Base-by-base conservation (phyloP, 2,329 filamentous ascomycete species). In the Dissoconium aciculare region DNA sequence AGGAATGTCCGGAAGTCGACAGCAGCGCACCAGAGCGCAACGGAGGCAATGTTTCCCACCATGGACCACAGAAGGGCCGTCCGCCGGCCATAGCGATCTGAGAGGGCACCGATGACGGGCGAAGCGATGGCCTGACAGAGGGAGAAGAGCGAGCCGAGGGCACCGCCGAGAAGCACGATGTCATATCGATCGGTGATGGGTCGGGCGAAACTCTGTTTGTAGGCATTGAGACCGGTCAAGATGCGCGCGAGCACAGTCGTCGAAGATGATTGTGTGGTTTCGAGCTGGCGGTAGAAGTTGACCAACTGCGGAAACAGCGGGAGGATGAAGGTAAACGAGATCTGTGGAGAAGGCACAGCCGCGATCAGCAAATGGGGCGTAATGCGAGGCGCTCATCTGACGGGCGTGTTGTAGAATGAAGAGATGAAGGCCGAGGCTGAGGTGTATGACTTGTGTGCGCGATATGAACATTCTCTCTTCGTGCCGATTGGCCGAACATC, bases 261-360 rank as follows among this genome's bases (percentile, higher is more conserved):
- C 41, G 60, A 49, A 14, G 65, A 60, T n/a, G n/a, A n/a, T n/a
- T n/a, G n/a, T 13, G 45, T 37, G 24, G 69, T 68, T 58, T 94
- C 85, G 57, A 75, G 73, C 52, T 82, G 76, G 58, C 83, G 81
- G 63, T 95, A 98, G 69, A 94, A 95, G 48, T 91, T 79, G 57
- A 95, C 78, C 26, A 98, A 77, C 35, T 84, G 85, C 5, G 85
- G 89, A 54, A 95, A 98, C 19, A 98, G 72, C 0, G 89, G 89
- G 5, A 98, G 76, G 52, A 95, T 95, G 54, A 98, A 94, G 16
- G 89, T 98, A 56, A 98, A 98, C 33, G 87, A 94, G 49, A 95
- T 82, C 87, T 94, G 40, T 12, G 19, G 24, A n/a, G n/a, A n/a
- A n/a, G n/a, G n/a, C n/a, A n/a, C n/a, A n/a, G n/a, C 12, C 11